phyloP scores from a whole-genome alignment of 2,329 filamentous ascomycete genomes.

The Alternaria triticina region DNA sequence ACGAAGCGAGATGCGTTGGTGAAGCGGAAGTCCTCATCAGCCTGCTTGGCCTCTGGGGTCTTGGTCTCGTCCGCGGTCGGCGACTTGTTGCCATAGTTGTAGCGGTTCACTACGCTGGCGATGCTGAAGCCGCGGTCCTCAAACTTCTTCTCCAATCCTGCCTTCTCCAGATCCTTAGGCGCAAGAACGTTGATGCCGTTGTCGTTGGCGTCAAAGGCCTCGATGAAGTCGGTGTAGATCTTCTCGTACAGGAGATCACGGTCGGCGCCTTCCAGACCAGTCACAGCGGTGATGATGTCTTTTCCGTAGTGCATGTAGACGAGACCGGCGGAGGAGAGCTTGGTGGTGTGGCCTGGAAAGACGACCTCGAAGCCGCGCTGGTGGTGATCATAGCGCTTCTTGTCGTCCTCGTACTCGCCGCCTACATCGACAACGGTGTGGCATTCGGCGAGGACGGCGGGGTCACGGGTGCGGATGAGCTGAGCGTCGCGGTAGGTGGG shows the following conservation, averaged over 20 bases:
- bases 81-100: constrained; percentile 70
- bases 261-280: constrained; percentile 67
- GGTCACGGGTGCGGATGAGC: constrained; percentile 88
- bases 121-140: constrained; percentile 82
- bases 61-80: constrained; percentile 45
- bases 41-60: constrained; percentile 60
- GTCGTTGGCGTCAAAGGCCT: constrained; percentile 96
- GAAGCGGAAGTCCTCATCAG: constrained; percentile 82
- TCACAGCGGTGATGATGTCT: constrained; percentile 75
- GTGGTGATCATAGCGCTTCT: constrained; percentile 93
- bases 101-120: constrained; percentile 84
- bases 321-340: constrained; percentile 90
- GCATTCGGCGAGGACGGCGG: constrained; percentile 76
- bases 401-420: constrained; percentile 81
- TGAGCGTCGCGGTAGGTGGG: constrained; percentile 76
- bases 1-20: constrained; percentile 78
- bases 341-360: constrained; percentile 84
- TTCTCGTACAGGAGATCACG: constrained; percentile 82
- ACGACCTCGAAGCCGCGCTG: constrained; percentile 87
- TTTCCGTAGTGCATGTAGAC: constrained; percentile 96
- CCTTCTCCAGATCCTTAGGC: constrained; percentile 68
- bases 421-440: constrained; percentile 98
- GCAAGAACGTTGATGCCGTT: constrained; percentile 91
- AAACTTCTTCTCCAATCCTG: constrained; percentile 82
- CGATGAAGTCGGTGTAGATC: constrained; percentile 90